phyloP scores from a whole-genome alignment of 2,329 filamentous ascomycete species.

The Aspergillus hortae region DNA sequence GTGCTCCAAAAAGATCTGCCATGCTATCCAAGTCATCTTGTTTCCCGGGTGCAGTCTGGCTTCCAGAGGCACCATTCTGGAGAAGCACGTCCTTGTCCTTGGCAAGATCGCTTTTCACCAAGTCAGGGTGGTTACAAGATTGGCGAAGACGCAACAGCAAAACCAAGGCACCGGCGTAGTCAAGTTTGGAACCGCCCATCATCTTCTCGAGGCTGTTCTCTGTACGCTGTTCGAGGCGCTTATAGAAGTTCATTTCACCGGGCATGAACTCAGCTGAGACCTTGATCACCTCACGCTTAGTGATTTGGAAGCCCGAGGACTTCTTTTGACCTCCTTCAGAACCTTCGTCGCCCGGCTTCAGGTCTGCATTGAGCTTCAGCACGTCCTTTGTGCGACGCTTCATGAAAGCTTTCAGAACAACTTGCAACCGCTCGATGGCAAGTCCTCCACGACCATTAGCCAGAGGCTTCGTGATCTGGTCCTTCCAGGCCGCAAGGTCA shows the following conservation, averaged over 20 bases:
- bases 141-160: slow-evolving; percentile 86
- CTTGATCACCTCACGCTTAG: slow-evolving; percentile 81
- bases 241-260: slow-evolving; percentile 81
- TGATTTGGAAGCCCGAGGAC: slow-evolving; percentile 76
- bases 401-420: slow-evolving; percentile 90
- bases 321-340: slow-evolving; percentile 49
- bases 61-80: slow-evolving; percentile 53
- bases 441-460: slow-evolving; percentile 86
- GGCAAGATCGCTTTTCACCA: slow-evolving; percentile 79
- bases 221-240: slow-evolving; percentile 75
- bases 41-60: slow-evolving; percentile 49
- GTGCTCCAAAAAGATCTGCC: slow-evolving; percentile 78
- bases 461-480: slow-evolving; percentile 84
- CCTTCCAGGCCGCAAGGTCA: slow-evolving; percentile 81
- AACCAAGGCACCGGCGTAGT: slow-evolving; percentile 91
- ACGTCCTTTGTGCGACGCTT: slow-evolving; percentile 97
- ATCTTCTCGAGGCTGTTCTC: slow-evolving; percentile 84
- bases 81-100: slow-evolving; percentile 83
- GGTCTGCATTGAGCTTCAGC: slow-evolving; percentile 79
- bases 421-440: slow-evolving; percentile 80
- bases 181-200: slow-evolving; percentile 75
- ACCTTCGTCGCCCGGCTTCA: slow-evolving; percentile 65
- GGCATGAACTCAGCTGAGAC: slow-evolving; percentile 74
- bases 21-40: slow-evolving; percentile 73
- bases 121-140: slow-evolving; percentile 88